These are phyloP conservation scores for Penicillium sp. DNA, from an alignment of 2,329 filamentous ascomycete genomes.

Conservation along the genomic window DNA sequence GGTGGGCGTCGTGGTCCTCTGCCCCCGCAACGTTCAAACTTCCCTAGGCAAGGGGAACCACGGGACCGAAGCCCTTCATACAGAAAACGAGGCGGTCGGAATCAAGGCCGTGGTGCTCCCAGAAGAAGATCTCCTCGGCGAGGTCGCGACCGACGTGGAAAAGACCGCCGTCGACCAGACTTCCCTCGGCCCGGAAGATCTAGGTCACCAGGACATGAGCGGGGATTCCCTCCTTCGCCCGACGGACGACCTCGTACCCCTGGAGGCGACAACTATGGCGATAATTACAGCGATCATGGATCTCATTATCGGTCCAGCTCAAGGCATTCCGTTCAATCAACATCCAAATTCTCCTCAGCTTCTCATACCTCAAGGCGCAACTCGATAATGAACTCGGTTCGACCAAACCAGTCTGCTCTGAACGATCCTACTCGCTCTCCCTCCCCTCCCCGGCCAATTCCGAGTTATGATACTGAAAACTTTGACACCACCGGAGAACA, in stretches of 20 bases:
- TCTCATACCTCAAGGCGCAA: conserved; percentile 26
- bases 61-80: conserved; percentile 40
- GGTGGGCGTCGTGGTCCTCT: conserved; percentile 20
- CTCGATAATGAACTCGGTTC: conserved; percentile 28
- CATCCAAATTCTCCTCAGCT: conserved; percentile 33
- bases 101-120: conserved; percentile 34
- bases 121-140: conserved; percentile 37
- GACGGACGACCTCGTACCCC: conserved; percentile 32
- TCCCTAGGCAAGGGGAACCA: conserved; percentile 35
- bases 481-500: conserved; percentile 31
- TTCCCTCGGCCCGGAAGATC: conserved; percentile 31
- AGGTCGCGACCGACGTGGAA: conserved; percentile 35
- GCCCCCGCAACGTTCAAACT: conserved; percentile 28
- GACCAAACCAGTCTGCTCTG: conserved; percentile 31
- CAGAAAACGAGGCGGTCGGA: conserved; percentile 37
- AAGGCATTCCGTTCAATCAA: conserved; percentile 35
- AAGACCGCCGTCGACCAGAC: conserved; percentile 30
- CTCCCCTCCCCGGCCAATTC: conserved; percentile 36
- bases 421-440: conserved; percentile 31
- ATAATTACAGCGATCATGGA: conserved; percentile 27
- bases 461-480: conserved; percentile 36
- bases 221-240: conserved; percentile 27
- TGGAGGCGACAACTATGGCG: conserved; percentile 27
- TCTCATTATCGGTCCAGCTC: conserved; percentile 37
- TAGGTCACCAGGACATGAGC: conserved; percentile 34